A percentile compares a stretch with the other conserved stretches of the same genome.
Conservation (phyloP, 2,329 filamentous ascomycete genomes). For the Stylonectria norvegica region DNA sequence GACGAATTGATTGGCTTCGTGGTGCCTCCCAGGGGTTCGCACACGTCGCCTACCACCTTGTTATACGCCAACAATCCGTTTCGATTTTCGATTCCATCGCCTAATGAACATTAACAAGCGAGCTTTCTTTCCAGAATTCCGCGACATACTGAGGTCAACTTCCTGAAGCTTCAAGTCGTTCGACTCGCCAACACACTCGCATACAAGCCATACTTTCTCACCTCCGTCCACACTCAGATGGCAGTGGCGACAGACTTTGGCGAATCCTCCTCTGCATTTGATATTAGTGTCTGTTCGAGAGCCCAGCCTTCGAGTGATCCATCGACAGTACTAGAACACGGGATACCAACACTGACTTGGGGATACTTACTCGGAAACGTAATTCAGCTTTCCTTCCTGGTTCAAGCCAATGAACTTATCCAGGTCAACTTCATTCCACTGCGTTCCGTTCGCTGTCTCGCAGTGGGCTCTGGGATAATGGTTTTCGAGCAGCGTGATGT, state of each 20-base stretch:
- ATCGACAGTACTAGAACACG: no score
- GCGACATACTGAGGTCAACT: conserved; percentile 4
- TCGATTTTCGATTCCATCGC: neutral
- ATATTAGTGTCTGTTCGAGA: no score
- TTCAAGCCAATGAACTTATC: neutral
- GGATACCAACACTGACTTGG: neutral
- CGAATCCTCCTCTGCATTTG: neutral
- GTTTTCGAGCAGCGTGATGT: neutral
- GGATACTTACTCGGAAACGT: neutral
- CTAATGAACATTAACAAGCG: neutral
- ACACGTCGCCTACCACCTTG: conserved; percentile 1
- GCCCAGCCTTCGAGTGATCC: no score
- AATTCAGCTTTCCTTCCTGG: neutral
- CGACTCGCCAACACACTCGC: neutral
- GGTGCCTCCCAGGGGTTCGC: neutral
- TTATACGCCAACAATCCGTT: conserved; percentile 1
- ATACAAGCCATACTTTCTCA: neutral
- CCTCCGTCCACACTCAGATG: neutral
- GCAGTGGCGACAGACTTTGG: neutral
- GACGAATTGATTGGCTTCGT: no score
- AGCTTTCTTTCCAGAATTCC: neutral
- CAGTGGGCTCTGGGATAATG: conserved; percentile 2
- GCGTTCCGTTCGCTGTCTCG: neutral
- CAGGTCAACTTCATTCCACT: conserved; percentile 1
- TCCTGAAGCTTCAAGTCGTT: neutral